Base-by-base conservation (phyloP, 257 asterid species). In the Capsicum baccatum region DNA sequence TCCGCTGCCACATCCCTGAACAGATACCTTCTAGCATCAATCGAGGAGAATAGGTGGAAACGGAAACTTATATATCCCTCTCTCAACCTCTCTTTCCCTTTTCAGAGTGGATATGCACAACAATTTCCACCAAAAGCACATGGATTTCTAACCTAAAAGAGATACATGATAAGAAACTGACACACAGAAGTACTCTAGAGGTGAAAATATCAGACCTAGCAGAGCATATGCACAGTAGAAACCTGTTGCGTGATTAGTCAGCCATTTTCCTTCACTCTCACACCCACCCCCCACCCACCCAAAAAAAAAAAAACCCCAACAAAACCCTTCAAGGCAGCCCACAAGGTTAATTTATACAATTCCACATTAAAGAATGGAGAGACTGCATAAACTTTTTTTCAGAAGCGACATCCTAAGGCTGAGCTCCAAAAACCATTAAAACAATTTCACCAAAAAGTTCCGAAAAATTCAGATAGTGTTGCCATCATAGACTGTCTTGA, bases 361-460 rank as follows among this genome's bases (percentile, higher is more conserved):
- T 74, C 42, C 59, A 50, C 81, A 50, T 12, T 13, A 74, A 14
- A 78, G 64, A 9, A 33, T 3, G 26, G 50, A 9, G 54, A 9
- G 66, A 78, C 13, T 37, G 64, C 16, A 10, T 54, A 54, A 78
- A 54, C 4, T 6, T 56, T 13, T 3, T 54, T 52, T 21, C 39
- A 54, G 47, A 50, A 52, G 81, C 13, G 26, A 74, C 42, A 52
- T 50, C 17, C 9, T 21, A 74, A 26, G 19, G 60, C 19, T 48
- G 59, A 47, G 60, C 6, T 74, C n/a, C 60, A 50, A 19, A 11
- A 74, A 19, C 60, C n/a, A 74, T 50, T 14, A 50, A 50, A 19
- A 48, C 60, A 26, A 48, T 19, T 48, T 74, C 80, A 74, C 80
- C 48, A 74, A 74, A 66, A 66, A 6, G 73, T 74, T 74, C 12